Percentiles rank a stretch among this genome's conserved stretches.
Conservation (phyloP, 2,329 filamentous ascomycete species). For the Xylariaceae sp. region DNA sequence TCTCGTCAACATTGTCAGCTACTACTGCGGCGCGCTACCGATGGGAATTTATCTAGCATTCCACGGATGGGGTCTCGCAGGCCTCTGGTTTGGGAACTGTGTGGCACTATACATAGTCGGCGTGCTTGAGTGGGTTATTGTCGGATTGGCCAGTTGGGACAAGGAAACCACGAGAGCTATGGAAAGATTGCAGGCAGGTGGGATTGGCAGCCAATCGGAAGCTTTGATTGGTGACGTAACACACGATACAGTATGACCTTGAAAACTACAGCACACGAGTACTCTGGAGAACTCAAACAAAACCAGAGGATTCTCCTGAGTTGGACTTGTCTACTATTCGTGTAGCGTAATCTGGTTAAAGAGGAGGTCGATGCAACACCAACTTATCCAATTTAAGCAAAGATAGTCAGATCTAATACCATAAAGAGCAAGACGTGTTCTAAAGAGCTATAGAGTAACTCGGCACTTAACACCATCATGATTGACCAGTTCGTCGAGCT, state of each 20-base stretch:
- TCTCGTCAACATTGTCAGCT: conserved; percentile 74
- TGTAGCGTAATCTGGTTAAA: no score
- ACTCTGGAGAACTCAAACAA: no score
- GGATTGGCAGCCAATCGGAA: conserved; percentile 2
- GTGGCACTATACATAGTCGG: conserved; percentile 79
- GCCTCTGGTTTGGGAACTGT: conserved; percentile 81
- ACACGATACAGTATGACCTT: background rate
- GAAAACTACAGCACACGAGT: no score
- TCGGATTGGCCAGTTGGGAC: conserved; percentile 74
- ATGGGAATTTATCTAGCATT: conserved; percentile 82
- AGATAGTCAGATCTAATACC: no score
- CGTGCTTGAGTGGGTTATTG: conserved; percentile 71
- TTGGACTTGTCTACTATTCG: no score
- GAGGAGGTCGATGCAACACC: no score
- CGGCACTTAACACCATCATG: no score
- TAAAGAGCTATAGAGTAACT: no score
- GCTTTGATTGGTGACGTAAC: background rate
- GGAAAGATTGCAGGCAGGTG: conserved; percentile 58
- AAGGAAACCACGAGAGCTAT: conserved; percentile 68
- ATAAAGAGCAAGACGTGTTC: no score
- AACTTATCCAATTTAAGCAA: no score
- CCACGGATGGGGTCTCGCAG: conserved; percentile 76
- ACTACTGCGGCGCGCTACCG: conserved; percentile 78
- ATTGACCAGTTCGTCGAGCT: no score
- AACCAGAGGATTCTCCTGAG: no score